Conservation (phyloP, 768 basidiomycete genomes). For the Lactifluus volemus region DNA sequence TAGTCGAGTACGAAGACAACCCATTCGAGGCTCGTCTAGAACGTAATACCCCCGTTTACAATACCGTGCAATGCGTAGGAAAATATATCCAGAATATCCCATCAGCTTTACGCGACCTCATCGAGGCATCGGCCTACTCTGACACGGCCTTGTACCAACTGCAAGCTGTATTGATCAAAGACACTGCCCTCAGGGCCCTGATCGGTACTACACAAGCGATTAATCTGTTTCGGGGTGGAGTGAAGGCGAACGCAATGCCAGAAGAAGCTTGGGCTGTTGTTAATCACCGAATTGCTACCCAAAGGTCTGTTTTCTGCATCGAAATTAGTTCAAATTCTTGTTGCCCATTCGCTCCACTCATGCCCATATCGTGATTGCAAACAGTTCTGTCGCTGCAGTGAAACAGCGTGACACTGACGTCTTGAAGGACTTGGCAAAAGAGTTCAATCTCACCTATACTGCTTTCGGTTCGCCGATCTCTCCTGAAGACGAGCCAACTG, state of each 20-base stretch:
- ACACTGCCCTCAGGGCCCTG: slow-evolving; percentile 24
- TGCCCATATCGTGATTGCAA: neutral
- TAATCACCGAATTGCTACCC: slow-evolving; percentile 26
- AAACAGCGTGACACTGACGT: slow-evolving; percentile 26
- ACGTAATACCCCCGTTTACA: slow-evolving; percentile 28
- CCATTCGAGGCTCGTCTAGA: slow-evolving; percentile 22
- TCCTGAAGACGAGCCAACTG: slow-evolving; percentile 21
- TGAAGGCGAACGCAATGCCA: slow-evolving; percentile 40
- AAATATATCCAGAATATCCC: slow-evolving; percentile 34
- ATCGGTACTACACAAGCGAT: slow-evolving; percentile 27
- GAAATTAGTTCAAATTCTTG: neutral
- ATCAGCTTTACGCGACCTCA: slow-evolving; percentile 22
- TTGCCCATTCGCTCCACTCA: neutral
- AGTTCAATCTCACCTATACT: slow-evolving; percentile 34
- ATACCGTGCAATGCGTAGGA: slow-evolving; percentile 35
- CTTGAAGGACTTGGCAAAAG: slow-evolving; percentile 25
- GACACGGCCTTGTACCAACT: slow-evolving; percentile 29
- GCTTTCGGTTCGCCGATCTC: slow-evolving; percentile 32
- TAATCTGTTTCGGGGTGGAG: slow-evolving; percentile 35
- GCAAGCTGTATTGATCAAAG: slow-evolving; percentile 26
- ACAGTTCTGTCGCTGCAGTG: slow-evolving; percentile 26
- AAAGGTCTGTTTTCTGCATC: slow-evolving; percentile 20
- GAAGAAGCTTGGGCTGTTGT: slow-evolving; percentile 31
- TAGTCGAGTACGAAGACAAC: slow-evolving; percentile 16
- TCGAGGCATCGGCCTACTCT: slow-evolving; percentile 23